A percentile compares a stretch with the other conserved stretches of the same genome.
These are phyloP conservation scores for Chromera velia DNA, from an alignment of 73 alveolate genomes.

Conservation along the genomic window DNA sequence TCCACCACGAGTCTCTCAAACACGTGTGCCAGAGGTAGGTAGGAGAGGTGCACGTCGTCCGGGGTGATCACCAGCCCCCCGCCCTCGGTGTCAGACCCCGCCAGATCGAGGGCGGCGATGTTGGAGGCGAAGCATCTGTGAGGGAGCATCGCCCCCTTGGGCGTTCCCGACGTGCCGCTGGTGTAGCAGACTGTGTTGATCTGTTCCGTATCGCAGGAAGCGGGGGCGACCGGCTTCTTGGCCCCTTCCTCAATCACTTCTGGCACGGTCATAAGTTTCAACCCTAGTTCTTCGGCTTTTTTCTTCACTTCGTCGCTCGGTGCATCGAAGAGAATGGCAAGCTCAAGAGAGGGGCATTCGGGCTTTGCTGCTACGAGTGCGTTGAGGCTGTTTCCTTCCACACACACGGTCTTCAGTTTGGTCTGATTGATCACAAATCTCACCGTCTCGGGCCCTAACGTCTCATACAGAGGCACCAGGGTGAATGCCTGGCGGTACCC, in stretches of 20 bases:
- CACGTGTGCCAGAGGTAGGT: slow-evolving; percentile 88
- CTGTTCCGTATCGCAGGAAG: slow-evolving; percentile 47
- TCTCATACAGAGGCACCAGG: slow-evolving; percentile 61
- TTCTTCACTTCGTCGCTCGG: slow-evolving; percentile 2
- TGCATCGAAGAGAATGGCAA: not conserved
- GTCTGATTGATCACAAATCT: slow-evolving; percentile 52
- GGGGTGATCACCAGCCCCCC: slow-evolving; percentile 31
- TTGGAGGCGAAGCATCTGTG: slow-evolving; percentile 54
- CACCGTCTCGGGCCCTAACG: slow-evolving; percentile 24
- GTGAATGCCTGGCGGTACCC: slow-evolving; percentile 37
- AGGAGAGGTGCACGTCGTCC: slow-evolving; percentile 73
- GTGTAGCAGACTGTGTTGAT: slow-evolving; percentile 81
- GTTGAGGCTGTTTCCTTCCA: not conserved
- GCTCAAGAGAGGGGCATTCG: not conserved
- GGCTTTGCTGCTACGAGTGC: not conserved
- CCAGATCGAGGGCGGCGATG: too few species aligned
- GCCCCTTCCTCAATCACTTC: not conserved
- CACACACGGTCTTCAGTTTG: slow-evolving; percentile 27
- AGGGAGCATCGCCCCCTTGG: slow-evolving; percentile 89
- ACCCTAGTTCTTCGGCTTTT: slow-evolving; percentile 37
- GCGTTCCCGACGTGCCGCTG: slow-evolving; percentile 95
- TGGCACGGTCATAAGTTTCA: slow-evolving; percentile 10
- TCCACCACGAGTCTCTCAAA: slow-evolving; percentile 70
- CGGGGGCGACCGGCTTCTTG: not conserved
- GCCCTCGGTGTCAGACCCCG: too few species aligned